These are phyloP conservation scores for Themeda triandra DNA, from an alignment of 176 grass and related monocot genomes.

Conservation along the genomic window DNA sequence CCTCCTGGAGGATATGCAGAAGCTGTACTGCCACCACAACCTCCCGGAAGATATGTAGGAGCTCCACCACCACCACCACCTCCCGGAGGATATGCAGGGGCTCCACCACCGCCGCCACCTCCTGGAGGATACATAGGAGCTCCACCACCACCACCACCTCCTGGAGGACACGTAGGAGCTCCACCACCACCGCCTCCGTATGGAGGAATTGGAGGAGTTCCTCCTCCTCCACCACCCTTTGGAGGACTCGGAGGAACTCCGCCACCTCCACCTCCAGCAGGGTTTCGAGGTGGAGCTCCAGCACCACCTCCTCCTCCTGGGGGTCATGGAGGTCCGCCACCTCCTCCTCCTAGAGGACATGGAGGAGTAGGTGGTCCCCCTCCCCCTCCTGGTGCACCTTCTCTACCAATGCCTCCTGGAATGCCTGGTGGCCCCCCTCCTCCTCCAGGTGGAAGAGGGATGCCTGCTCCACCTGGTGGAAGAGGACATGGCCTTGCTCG, in stretches of 20 bases:
- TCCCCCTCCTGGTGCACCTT: conserved; percentile 42
- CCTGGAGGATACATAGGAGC: not conserved
- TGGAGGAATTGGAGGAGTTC: conserved; percentile 17
- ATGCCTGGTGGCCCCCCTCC: conserved; percentile 55
- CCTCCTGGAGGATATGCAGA: not conserved
- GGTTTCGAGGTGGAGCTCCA: conserved; percentile 40
- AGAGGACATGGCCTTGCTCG: conserved; percentile 63
- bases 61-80: not conserved
- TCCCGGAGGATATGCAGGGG: not conserved
- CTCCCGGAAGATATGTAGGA: not conserved
- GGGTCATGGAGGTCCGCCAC: conserved; percentile 35
- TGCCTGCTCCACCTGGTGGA: conserved; percentile 49
- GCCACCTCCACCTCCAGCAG: conserved; percentile 25
- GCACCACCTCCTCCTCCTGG: conserved; percentile 43
- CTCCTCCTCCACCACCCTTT: conserved; percentile 21
- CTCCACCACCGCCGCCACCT: conserved; percentile 14
- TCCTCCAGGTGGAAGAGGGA: conserved; percentile 54
- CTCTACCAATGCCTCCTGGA: conserved; percentile 50
- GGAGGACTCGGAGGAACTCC: conserved; percentile 24
- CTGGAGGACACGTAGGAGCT: not conserved
- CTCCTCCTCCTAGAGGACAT: conserved; percentile 58
- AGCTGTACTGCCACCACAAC: not conserved
- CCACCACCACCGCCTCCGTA: conserved; percentile 10
- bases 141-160: not conserved
- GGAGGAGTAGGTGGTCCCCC: conserved; percentile 17